phyloP scores from a whole-genome alignment of 2,329 filamentous ascomycete genomes.

The Chaetomium sp. region DNA sequence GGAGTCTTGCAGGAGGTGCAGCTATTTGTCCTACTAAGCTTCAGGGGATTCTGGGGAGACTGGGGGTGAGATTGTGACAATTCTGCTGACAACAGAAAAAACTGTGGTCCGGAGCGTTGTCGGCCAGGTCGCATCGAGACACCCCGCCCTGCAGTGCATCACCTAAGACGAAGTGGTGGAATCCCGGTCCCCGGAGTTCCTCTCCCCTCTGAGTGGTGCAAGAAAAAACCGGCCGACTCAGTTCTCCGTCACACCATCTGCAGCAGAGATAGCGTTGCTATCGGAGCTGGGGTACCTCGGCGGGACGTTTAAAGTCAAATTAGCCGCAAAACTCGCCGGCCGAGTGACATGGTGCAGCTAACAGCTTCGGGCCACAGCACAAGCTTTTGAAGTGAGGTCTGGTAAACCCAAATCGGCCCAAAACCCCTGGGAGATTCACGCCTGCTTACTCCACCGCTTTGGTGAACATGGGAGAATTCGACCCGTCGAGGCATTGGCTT shows the following conservation, averaged over 20 bases:
- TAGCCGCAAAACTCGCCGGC: neutral
- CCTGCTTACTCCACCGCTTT: constrained; percentile 2
- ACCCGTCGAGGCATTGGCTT: neutral
- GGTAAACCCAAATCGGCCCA: neutral
- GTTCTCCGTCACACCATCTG: constrained; percentile 18
- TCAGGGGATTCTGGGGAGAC: constrained; percentile 1
- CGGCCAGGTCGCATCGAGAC: constrained; percentile 7
- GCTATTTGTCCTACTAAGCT: neutral
- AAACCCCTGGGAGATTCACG: neutral
- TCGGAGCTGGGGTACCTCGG: neutral
- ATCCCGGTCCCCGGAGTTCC: constrained; percentile 14
- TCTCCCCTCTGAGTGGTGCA: constrained; percentile 5
- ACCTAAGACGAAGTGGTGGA: neutral
- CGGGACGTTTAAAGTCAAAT: constrained; percentile 5
- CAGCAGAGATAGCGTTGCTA: constrained; percentile 13
- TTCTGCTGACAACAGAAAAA: neutral
- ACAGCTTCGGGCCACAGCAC: neutral
- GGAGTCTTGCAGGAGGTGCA: too few species aligned
- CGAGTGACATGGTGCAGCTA: neutral
- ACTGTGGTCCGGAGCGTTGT: constrained; percentile 3
- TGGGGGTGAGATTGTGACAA: neutral
- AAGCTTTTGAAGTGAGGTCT: neutral
- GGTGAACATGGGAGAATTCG: neutral
- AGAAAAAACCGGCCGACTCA: constrained; percentile 13
- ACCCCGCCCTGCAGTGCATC: constrained; percentile 1